A percentile compares a stretch with the other conserved stretches of the same genome.
These are phyloP conservation scores for Penicillium egyptiacum DNA, from an alignment of 495 filamentous ascomycete genomes.

Conservation along the genomic window DNA sequence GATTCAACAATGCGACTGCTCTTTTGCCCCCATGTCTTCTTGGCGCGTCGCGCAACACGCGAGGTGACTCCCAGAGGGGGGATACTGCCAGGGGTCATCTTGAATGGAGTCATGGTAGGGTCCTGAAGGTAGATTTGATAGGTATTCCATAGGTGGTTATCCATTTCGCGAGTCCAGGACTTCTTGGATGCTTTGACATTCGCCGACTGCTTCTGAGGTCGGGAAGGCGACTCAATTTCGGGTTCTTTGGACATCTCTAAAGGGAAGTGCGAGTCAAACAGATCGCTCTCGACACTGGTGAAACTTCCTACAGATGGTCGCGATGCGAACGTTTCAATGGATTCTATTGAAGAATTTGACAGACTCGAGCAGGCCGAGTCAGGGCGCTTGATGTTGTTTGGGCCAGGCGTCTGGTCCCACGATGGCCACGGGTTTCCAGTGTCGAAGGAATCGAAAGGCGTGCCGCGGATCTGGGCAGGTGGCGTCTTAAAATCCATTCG, in stretches of 20 bases:
- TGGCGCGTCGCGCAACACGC: slow-evolving; percentile 83
- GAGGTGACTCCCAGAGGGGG: slow-evolving; percentile 88
- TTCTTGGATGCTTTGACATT: slow-evolving; percentile 19
- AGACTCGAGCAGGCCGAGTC: slow-evolving; percentile 59
- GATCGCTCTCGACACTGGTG: slow-evolving; percentile 65
- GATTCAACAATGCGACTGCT: slow-evolving; percentile 16
- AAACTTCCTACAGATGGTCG: slow-evolving; percentile 66
- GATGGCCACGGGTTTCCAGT: slow-evolving; percentile 30
- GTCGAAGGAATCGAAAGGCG: slow-evolving; percentile 32
- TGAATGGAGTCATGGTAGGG: slow-evolving; percentile 90
- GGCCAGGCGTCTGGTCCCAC: slow-evolving; percentile 35
- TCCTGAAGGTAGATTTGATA: slow-evolving; percentile 87
- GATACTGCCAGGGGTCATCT: slow-evolving; percentile 78
- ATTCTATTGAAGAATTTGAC: slow-evolving; percentile 71
- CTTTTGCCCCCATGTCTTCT: slow-evolving; percentile 69
- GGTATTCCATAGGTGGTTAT: slow-evolving; percentile 88
- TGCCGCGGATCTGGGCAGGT: slow-evolving; percentile 52
- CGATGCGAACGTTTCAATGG: slow-evolving; percentile 62
- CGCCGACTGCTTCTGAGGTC: slow-evolving; percentile 24
- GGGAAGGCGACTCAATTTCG: slow-evolving; percentile 34
- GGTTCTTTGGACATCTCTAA: slow-evolving; percentile 42
- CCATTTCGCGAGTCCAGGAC: slow-evolving; percentile 84
- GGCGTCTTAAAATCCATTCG: slow-evolving; percentile 64
- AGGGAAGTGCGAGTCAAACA: slow-evolving; percentile 56
- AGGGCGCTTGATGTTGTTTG: slow-evolving; percentile 51